Percentiles rank a stretch among this genome's conserved stretches.
Conservation (phyloP, 257 asterid genomes). For the Mentha longifolia region DNA sequence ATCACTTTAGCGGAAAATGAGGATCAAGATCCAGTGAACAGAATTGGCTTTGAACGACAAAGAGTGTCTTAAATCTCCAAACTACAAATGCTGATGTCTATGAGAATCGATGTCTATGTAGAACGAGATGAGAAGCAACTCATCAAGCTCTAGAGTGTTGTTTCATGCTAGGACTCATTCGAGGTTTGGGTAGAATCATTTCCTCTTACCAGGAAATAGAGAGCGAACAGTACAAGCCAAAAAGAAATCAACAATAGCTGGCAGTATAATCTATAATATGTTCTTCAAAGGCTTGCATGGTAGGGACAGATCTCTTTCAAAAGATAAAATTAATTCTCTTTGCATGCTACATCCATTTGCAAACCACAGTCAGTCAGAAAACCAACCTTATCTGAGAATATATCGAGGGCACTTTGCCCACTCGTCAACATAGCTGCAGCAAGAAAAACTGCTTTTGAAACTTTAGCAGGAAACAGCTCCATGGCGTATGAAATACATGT, state of each 20-base stretch:
- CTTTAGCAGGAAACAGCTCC: conserved; percentile 77
- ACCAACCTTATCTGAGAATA: conserved; percentile 84
- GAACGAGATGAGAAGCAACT: conserved; percentile 18
- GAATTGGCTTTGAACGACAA: not conserved
- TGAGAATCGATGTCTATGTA: not conserved
- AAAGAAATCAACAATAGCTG: not conserved
- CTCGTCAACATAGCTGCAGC: conserved; percentile 91
- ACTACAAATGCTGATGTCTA: not conserved
- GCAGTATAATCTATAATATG: not conserved
- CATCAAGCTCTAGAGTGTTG: conserved; percentile 4
- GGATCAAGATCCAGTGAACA: not conserved
- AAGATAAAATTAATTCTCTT: conserved; percentile 12
- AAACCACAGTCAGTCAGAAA: conserved; percentile 21
- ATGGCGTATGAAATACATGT: conserved; percentile 86
- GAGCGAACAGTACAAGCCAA: not conserved
- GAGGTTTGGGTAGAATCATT: conserved; percentile 15
- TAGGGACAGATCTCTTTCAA: not conserved
- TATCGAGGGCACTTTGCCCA: conserved; percentile 89
- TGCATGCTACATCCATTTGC: conserved; percentile 13
- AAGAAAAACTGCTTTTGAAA: conserved; percentile 84
- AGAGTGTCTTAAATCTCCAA: not conserved
- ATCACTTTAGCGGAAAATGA: conserved; percentile 16
- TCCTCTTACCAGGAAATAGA: not conserved
- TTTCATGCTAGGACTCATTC: conserved; percentile 9
- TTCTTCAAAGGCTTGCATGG: not conserved